Percentiles rank a stretch among this genome's conserved stretches.
phyloP scores from a whole-genome alignment of 2,329 filamentous ascomycete genomes.

The Arachnopeziza araneosa region DNA sequence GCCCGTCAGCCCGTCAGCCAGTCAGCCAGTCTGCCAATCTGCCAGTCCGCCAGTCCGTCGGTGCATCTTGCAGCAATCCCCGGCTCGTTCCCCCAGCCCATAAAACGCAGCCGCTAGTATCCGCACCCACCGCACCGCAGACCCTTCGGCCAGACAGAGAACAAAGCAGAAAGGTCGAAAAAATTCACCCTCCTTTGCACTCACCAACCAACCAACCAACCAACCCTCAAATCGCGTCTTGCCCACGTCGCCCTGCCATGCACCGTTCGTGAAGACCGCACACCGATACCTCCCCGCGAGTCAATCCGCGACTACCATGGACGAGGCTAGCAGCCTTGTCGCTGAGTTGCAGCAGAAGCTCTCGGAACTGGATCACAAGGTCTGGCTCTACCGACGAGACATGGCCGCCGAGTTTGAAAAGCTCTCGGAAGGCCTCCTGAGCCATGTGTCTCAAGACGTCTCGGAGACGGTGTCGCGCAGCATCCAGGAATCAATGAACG shows the following conservation, averaged over 20 bases:
- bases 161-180: not conserved
- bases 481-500: conserved; percentile 28
- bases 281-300: conserved; percentile 1
- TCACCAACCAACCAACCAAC: no score
- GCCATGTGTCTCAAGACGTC: conserved; percentile 40
- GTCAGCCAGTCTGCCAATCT: no score
- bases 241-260: not conserved
- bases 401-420: conserved; percentile 52
- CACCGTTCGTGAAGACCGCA: conserved; percentile 1
- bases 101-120: not conserved
- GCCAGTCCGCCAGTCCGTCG: not conserved
- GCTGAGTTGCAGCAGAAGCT: conserved; percentile 27
- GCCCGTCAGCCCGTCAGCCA: no score
- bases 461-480: conserved; percentile 43
- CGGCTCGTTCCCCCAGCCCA: not conserved
- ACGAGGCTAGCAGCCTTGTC: conserved; percentile 43
- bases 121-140: not conserved
- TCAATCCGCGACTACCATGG: conserved; percentile 32
- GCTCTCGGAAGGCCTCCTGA: conserved; percentile 47
- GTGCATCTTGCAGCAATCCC: not conserved
- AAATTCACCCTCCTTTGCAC: not conserved
- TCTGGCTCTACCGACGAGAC: conserved; percentile 50
- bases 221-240: no score
- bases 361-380: conserved; percentile 51
- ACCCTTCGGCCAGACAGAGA: not conserved